phyloP scores from a whole-genome alignment of 495 filamentous ascomycete species.

The Aspergillus cristatus region DNA sequence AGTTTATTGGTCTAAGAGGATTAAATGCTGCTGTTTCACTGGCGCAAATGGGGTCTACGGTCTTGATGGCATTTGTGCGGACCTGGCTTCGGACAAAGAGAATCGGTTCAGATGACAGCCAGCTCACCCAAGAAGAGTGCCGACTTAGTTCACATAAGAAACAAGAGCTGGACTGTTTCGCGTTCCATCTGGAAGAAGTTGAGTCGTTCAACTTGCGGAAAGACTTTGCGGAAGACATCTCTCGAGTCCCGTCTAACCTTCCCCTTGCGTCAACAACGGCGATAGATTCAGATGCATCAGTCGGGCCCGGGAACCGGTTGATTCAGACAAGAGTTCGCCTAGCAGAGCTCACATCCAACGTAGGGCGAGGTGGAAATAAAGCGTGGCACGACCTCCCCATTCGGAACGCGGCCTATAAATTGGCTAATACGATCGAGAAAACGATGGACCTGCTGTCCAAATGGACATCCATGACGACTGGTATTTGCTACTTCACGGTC shows the following conservation, averaged over 20 bases:
- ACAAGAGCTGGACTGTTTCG: slow-evolving; percentile 41
- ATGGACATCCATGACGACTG: slow-evolving; percentile 12
- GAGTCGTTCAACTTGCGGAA: slow-evolving; percentile 16
- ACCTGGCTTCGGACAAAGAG: slow-evolving; percentile 37
- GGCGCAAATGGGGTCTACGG: slow-evolving; percentile 34
- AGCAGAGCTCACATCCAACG: slow-evolving; percentile 16
- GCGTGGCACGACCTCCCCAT: slow-evolving; percentile 28
- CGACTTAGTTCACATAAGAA: slow-evolving; percentile 16
- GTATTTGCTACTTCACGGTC: too few relatives aligned
- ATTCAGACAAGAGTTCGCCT: slow-evolving; percentile 21
- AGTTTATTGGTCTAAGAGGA: slow-evolving; percentile 42
- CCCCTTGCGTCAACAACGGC: slow-evolving; percentile 2
- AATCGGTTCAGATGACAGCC: slow-evolving; percentile 23
- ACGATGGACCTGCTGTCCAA: slow-evolving; percentile 26
- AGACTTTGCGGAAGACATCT: not conserved
- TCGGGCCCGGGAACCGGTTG: slow-evolving; percentile 4
- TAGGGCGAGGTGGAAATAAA: slow-evolving; percentile 5
- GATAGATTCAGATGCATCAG: not conserved
- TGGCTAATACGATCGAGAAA: slow-evolving; percentile 19
- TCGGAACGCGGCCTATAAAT: slow-evolving; percentile 15
- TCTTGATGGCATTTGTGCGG: slow-evolving; percentile 38
- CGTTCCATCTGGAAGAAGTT: slow-evolving; percentile 23
- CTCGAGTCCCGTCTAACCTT: slow-evolving; percentile 4
- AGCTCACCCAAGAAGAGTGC: slow-evolving; percentile 14
- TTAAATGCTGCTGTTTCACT: slow-evolving; percentile 41